A percentile compares a stretch with the other conserved stretches of the same genome.
Evolutionary conservation across 129 eudicot species (phyloP).

Genomic region (Arctium minus): DNA sequence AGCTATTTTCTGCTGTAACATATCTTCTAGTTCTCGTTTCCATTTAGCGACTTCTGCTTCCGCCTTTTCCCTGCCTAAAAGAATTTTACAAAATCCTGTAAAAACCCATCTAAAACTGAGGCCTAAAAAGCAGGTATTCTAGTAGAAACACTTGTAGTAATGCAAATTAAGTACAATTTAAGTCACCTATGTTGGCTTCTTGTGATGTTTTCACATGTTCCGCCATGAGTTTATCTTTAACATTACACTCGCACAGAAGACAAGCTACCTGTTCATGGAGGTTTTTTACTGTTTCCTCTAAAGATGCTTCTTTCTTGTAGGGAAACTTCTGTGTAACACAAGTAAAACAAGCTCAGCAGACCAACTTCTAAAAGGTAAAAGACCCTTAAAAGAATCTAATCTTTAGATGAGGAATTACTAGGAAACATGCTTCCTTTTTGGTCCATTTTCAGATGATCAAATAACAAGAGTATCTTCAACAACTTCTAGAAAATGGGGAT

Average conservation of each 20-base stretch:
- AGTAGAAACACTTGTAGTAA: not conserved
- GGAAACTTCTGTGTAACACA: constrained; percentile 28
- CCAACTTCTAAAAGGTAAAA: not conserved
- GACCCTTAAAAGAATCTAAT: not conserved
- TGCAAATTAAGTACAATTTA: not conserved
- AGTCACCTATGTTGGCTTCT: constrained; percentile 61
- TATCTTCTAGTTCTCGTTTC: constrained; percentile 58
- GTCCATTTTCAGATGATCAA: not conserved
- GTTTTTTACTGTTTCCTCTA: constrained; percentile 36
- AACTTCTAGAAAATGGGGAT: too few relatives aligned
- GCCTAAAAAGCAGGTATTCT: not conserved
- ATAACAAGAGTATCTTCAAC: not conserved
- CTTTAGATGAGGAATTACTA: not conserved
- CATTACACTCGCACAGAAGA: constrained; percentile 44
- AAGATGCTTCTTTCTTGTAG: constrained; percentile 42
- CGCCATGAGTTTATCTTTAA: constrained; percentile 59
- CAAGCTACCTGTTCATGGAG: constrained; percentile 58
- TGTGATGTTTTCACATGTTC: constrained; percentile 39
- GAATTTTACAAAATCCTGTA: not conserved
- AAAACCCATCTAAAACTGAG: not conserved
- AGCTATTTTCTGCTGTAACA: constrained; percentile 39
- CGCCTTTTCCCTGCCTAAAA: constrained; percentile 55
- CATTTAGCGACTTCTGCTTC: constrained; percentile 42
- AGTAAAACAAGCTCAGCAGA: not conserved
- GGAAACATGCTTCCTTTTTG: not conserved